A percentile compares a stretch with the other conserved stretches of the same genome.
Evolutionary conservation across 495 filamentous ascomycete genomes (phyloP).

Genomic region (Neurospora sp.): DNA sequence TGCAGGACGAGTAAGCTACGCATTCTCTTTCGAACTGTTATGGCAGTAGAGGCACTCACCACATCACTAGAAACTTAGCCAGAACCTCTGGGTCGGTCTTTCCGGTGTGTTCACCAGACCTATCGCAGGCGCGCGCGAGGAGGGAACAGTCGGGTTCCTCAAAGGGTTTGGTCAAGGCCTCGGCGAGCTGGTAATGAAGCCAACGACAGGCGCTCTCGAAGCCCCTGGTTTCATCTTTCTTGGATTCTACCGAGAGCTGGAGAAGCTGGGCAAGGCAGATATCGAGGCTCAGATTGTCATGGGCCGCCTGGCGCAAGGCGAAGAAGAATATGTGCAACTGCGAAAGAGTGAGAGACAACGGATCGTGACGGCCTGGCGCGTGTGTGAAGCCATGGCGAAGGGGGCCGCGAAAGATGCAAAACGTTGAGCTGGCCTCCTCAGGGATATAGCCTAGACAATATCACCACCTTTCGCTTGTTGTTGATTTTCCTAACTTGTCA

Average conservation of each 20-base stretch:
- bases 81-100: slow-evolving; percentile 56
- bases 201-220: slow-evolving; percentile 45
- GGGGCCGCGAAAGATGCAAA: background rate
- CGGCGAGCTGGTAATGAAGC: slow-evolving; percentile 55
- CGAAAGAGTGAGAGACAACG: background rate
- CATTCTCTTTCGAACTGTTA: background rate
- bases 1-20: slow-evolving; percentile 26
- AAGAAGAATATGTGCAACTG: background rate
- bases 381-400: background rate
- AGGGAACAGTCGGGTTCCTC: slow-evolving; percentile 43
- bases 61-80: slow-evolving; percentile 40
- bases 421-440: background rate
- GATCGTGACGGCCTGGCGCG: background rate
- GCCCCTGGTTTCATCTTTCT: slow-evolving; percentile 22
- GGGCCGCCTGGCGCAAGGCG: background rate
- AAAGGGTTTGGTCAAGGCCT: slow-evolving; percentile 60
- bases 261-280: slow-evolving; percentile 28
- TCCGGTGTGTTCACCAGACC: slow-evolving; percentile 57
- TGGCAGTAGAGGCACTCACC: background rate
- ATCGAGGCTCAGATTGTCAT: background rate
- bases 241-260: slow-evolving; percentile 38
- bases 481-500: background rate
- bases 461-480: background rate
- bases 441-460: background rate
- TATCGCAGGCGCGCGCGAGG: slow-evolving; percentile 42